These are phyloP conservation scores for Trametes sp. DNA, from an alignment of 1,284 basidiomycete genomes.

Conservation along the genomic window DNA sequence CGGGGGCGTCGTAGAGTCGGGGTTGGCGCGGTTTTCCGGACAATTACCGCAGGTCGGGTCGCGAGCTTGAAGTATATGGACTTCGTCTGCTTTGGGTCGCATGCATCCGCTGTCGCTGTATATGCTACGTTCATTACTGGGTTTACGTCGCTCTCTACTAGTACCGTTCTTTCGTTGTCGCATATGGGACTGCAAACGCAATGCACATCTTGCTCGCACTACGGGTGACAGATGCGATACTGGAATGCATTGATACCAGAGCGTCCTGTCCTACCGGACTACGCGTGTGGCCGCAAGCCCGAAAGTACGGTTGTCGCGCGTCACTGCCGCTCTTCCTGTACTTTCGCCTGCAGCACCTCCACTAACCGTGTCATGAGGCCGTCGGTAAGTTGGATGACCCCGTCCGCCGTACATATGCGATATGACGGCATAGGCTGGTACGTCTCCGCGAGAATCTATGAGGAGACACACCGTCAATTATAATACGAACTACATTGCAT, in stretches of 20 bases:
- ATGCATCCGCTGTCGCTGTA: constrained; percentile 1
- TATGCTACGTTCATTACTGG: constrained; percentile 1
- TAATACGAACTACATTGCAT: neutral
- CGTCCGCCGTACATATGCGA: constrained; percentile 75
- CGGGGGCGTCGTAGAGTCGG: neutral
- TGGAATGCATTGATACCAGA: neutral
- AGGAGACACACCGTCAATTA: neutral
- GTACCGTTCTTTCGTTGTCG: neutral
- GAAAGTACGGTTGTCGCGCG: neutral
- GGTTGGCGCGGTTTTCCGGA: neutral
- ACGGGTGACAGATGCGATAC: neutral
- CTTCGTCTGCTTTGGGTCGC: neutral
- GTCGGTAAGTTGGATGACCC: constrained; percentile 67
- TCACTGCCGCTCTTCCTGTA: constrained; percentile 24
- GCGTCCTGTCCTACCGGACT: neutral
- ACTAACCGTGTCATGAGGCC: constrained; percentile 61
- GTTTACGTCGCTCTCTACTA: constrained; percentile 9
- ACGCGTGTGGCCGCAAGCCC: too few relatives aligned
- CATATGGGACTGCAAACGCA: neutral
- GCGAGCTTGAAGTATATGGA: neutral
- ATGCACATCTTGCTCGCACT: neutral
- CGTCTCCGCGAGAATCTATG: constrained; percentile 70
- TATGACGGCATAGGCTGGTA: constrained; percentile 85
- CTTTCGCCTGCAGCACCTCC: constrained; percentile 41
- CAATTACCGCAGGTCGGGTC: neutral